phyloP scores from a whole-genome alignment of 2,329 filamentous ascomycete species.

The Phaeophleospora eucalypticola region DNA sequence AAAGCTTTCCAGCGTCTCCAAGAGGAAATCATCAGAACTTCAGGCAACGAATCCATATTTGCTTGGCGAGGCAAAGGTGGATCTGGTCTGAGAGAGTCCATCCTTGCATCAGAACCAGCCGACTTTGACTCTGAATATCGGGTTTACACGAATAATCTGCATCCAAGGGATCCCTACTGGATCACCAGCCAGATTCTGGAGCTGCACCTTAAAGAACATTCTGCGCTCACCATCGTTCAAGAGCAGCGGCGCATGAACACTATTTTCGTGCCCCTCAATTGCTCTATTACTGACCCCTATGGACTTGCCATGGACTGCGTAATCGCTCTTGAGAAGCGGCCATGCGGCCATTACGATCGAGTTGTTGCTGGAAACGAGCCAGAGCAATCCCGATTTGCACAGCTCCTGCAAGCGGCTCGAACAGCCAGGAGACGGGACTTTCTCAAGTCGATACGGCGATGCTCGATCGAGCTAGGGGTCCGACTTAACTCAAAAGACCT shows the following conservation, averaged over 20 bases:
- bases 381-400: too few species aligned
- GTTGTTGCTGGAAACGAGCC: too few species aligned
- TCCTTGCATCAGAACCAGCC: neutral
- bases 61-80: too few species aligned
- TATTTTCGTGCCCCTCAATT: slow-evolving; percentile 1
- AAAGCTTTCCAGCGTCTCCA: slow-evolving; percentile 35
- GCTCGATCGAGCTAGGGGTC: too few species aligned
- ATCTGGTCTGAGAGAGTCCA: neutral
- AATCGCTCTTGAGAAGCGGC: neutral
- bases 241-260: too few species aligned
- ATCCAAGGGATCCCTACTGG: neutral
- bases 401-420: too few species aligned
- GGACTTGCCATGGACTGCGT: neutral
- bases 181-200: slow-evolving; percentile 6
- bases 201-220: neutral
- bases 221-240: neutral
- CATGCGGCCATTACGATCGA: slow-evolving; percentile 4
- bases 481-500: too few species aligned
- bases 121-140: too few species aligned
- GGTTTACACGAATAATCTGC: too few species aligned
- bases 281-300: neutral
- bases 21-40: slow-evolving; percentile 14
- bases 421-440: too few species aligned
- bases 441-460: too few species aligned
- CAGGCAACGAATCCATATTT: slow-evolving; percentile 9